Conservation (phyloP, 345 rosid species). For the Murraya paniculata region DNA sequence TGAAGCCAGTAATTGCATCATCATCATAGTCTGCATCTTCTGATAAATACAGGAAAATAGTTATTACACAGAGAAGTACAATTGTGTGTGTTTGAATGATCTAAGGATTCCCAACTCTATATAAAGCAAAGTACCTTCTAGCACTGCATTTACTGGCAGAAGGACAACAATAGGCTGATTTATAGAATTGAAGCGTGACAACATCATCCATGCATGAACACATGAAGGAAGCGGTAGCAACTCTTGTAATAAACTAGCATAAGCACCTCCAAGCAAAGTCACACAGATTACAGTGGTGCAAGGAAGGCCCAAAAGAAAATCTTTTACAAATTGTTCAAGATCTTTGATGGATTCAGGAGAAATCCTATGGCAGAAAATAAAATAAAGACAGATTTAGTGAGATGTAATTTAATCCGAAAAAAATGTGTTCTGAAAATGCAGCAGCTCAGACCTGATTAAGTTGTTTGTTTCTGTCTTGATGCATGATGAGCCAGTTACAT, state of each 20-base stretch:
- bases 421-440: conserved; percentile 4
- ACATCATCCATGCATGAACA: conserved; percentile 66
- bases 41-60: conserved; percentile 14
- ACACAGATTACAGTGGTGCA: conserved; percentile 60
- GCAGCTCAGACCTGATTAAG: conserved; percentile 49
- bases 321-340: conserved; percentile 57
- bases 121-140: conserved; percentile 57
- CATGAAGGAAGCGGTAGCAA: conserved; percentile 48
- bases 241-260: conserved; percentile 54
- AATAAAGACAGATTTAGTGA: conserved; percentile 15
- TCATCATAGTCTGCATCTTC: conserved; percentile 47
- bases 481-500: conserved; percentile 33
- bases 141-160: conserved; percentile 56
- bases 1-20: conserved; percentile 29
- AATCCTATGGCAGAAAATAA: conserved; percentile 52
- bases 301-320: conserved; percentile 64
- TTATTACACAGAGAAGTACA: neutral
- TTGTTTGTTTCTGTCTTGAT: conserved; percentile 28
- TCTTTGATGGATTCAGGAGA: conserved; percentile 67
- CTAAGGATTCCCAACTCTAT: conserved; percentile 12
- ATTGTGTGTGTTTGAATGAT: neutral
- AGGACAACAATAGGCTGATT: conserved; percentile 69
- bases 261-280: conserved; percentile 63
- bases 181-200: conserved; percentile 61
- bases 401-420: conserved; percentile 10